Evolutionary conservation across 2,329 filamentous ascomycete genomes (phyloP).

Genomic region (Monosporascus sp.): DNA sequence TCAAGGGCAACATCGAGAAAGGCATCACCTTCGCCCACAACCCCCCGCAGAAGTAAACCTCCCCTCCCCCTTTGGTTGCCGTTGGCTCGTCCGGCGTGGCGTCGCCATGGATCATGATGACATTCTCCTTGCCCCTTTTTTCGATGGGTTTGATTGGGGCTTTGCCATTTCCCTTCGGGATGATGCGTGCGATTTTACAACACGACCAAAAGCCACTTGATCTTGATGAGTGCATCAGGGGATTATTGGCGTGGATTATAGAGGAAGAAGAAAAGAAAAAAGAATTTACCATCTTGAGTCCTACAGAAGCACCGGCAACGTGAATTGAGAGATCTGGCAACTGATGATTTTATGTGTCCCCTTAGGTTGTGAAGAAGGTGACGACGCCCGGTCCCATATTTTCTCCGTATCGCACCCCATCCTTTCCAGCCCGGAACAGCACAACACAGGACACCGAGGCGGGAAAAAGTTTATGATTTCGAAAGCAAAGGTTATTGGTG

Average conservation of each 20-base stretch:
- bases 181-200: not conserved
- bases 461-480: no score
- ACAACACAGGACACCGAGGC: no score
- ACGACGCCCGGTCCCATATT: constrained; percentile 1
- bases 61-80: constrained; percentile 22
- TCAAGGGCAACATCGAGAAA: constrained; percentile 92
- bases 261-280: constrained; percentile 13
- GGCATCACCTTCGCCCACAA: constrained; percentile 85
- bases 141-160: not conserved
- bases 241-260: constrained; percentile 15
- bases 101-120: constrained; percentile 6
- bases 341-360: constrained; percentile 21
- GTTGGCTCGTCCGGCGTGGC: constrained; percentile 5
- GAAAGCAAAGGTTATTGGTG: no score
- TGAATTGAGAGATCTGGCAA: constrained; percentile 18
- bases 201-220: constrained; percentile 2
- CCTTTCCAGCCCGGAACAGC: no score
- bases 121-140: not conserved
- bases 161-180: not conserved
- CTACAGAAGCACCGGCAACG: not conserved
- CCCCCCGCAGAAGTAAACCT: constrained; percentile 79
- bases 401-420: no score
- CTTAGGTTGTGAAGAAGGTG: constrained; percentile 25
- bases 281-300: constrained; percentile 3
- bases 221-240: constrained; percentile 4